Evolutionary conservation across 768 basidiomycete genomes (phyloP), one percentile per base, ranked within the genome.

Genomic region (Mycena sanguinolenta): DNA sequence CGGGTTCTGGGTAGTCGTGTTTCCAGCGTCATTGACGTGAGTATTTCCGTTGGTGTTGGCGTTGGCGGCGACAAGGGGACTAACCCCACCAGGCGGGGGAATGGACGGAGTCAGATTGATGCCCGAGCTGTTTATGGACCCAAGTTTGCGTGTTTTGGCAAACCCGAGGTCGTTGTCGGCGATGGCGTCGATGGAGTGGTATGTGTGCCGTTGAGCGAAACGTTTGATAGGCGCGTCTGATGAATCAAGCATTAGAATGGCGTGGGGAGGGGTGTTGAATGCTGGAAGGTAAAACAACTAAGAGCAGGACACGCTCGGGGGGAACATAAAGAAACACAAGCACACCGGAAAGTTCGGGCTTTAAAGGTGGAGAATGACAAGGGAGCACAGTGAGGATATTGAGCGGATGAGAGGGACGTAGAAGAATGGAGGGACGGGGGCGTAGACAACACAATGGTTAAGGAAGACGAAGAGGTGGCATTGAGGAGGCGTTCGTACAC

Each of bases 151-250:
- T 6, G 83, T 85, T 74, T 88, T 81, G 3, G 92, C 89, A 72
- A 95, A 92, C 7, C 97, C 97, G 23, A 98, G 89, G 77, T 99
- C 97, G 44, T 92, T 90, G 17, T 90, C 86, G 2, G 96, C 95
- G 70, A 98, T 97, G 23, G 95, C 92, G 76, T 98, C 97, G 30
- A 92, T 91, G 38, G 91, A 91, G 30, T 91, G 87, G 79, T 95
- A 95, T 30, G 88, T 90, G 77, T 95, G 93, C 49, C 95, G 87
- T 76, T 95, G 93, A 0, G 96, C 96, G 69, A 98, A 94, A 0
- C 93, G 92, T 75, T 97, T 95, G 79, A 98, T 94, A 0, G 55
- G 44, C 19, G 53, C 53, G 21, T 55, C 53, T 55, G 23, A 46
- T 23, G 49, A 50, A 34, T 19, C 28, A 27, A 19, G 53, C 9